These are phyloP conservation scores for Phlegmacium glaucopus DNA, from an alignment of 768 basidiomycete genomes.

Conservation along the genomic window DNA sequence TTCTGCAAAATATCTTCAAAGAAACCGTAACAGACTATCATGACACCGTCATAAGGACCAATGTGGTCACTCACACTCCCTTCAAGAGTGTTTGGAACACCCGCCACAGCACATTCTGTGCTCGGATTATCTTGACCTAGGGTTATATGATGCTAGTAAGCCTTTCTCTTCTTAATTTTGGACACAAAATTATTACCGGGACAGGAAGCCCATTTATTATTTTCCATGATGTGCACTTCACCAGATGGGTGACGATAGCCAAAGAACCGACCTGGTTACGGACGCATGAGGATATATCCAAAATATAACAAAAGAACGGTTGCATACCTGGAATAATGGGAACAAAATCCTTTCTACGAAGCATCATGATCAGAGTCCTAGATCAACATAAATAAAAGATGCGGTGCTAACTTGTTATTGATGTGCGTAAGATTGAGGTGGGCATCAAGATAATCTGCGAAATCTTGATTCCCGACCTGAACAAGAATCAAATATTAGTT, in stretches of 20 bases:
- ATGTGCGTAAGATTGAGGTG: slow-evolving; percentile 50
- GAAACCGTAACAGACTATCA: slow-evolving; percentile 2
- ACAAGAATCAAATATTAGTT: background rate
- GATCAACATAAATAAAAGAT: too few species aligned
- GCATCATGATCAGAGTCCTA: background rate
- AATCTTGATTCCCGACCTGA: slow-evolving; percentile 58
- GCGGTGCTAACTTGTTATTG: slow-evolving; percentile 47
- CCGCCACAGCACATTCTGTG: slow-evolving; percentile 33
- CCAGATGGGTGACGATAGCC: slow-evolving; percentile 45
- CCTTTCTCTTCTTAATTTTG: too few species aligned
- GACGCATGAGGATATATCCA: background rate
- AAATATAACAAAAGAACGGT: background rate
- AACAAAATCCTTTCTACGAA: slow-evolving; percentile 34
- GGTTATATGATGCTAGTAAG: too few species aligned
- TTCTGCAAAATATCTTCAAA: too few species aligned
- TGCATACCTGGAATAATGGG: slow-evolving; percentile 38
- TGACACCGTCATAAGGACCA: slow-evolving; percentile 22
- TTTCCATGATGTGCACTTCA: slow-evolving; percentile 49
- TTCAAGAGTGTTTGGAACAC: slow-evolving; percentile 38
- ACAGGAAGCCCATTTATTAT: slow-evolving; percentile 51
- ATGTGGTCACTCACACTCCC: slow-evolving; percentile 35
- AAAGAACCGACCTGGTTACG: slow-evolving; percentile 31
- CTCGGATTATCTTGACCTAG: slow-evolving; percentile 62
- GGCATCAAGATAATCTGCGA: slow-evolving; percentile 58
- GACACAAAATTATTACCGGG: slow-evolving; percentile 45